Evolutionary conservation across 2,329 filamentous ascomycete genomes (phyloP), one percentile per base, ranked within the genome.

Genomic region (Boeremia lycopersici): DNA sequence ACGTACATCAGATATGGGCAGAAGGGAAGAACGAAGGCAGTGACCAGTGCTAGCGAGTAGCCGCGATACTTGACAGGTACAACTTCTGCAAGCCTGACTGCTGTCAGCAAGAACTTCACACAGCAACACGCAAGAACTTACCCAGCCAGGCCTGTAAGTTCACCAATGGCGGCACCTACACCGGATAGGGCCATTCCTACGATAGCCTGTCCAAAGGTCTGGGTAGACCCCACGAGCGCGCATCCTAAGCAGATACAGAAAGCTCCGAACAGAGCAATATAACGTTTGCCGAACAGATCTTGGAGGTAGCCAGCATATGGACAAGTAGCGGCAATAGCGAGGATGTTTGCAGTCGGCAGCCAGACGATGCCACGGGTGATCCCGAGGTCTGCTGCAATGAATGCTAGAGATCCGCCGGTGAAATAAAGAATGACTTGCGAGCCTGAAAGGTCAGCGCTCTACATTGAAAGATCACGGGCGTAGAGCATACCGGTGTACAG

Each of bases 281-380:
- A 73, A 11, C 72, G 60, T 47, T 72, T 70, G 3, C 72, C 72
- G 19, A 74, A 73, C 6, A 75, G 51, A 56, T 74, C 72, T 19
- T 72, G 69, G 6, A 74, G 62, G 47, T 73, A 75, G 13, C 72
- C 72, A 34, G 70, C 70, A 40, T 71, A 74, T 0, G 72, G 71
- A 29, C 66, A 71, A 9, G 65, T 62, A 2, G 72, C 70, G 29
- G 71, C 68, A 47, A 73, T 71, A 26, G 70, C 70, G n/a, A 74
- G 62, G 39, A 72, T 71, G 34, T 73, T 73, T 3, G 71, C 67
- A 5, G 68, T 75, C 7, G 70, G 70, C 6, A 74, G 50, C 71
- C 71, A 74, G n/a, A 63, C 63, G 5, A 61, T 59, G 4, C 65
- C 67, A 34, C 51, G 53, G 1, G 64, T 45, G 7, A 70, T 57